Base-by-base conservation (phyloP, 179 eudicot genomes). In the Pouteria campechiana region DNA sequence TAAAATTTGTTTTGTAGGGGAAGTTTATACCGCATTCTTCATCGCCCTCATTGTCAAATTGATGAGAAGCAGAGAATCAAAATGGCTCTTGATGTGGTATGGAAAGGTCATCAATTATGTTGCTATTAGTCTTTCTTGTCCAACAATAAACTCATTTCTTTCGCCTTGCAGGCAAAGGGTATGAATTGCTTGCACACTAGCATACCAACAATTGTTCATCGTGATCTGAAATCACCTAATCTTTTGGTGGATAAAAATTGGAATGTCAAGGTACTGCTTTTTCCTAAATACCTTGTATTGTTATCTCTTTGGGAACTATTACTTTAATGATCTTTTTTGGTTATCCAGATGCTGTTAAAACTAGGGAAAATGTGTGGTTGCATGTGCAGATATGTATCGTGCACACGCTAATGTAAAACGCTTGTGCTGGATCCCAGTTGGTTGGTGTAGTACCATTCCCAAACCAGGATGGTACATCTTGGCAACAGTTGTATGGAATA, bases 1-100 rank as follows among this genome's bases (percentile, higher is more conserved):
- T 36, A 38, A 32, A 31, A 32, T 45, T 61, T 47, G 31, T 34
- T 60, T 60, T 70, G 56, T 65, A 90, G 98, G 52, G 99, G 99
- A 67, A 92, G 99, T 75, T 80, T 92, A 50, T 92, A 82, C 40
- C 87, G 94, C 65, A 83, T 87, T 44, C 79, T 92, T 55, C 99
- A 92, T 70, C 99, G 96, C 52, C 96, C 99, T 57, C 69, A 82
- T 56, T 73, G 69, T 68, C 92, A 83, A 54, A 77, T 87, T 64
- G 99, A 92, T 43, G 99, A 92, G 65, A 79, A 69, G 74, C 77
- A 83, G 32, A 65, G 99, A 68, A 73, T 92, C 43, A 87, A 68
- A 72, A 92, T 92, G 99, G 99, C 99, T 28, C 86, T 92, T 46
- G 99, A 92, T 71, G 99, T 92, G 96, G 99, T 92, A 68, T 50